phyloP scores from a whole-genome alignment of 2,329 filamentous ascomycete genomes.

The Fusarium caatingaense region DNA sequence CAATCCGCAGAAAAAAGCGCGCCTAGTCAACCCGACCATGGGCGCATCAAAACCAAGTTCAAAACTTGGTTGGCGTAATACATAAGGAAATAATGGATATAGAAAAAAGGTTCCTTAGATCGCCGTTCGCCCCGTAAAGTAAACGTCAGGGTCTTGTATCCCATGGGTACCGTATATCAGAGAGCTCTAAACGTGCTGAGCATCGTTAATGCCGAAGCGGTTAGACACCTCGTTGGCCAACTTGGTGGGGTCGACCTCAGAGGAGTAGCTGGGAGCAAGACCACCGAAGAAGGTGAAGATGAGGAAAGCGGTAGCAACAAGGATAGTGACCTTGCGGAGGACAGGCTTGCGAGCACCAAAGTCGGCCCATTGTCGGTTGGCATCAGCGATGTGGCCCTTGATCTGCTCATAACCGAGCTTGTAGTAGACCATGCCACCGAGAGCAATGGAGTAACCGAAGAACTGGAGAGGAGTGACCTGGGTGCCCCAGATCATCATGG shows the following conservation, averaged over 20 bases:
- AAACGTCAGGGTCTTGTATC: conserved; percentile 41
- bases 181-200: conserved; percentile 34
- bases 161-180: conserved; percentile 27
- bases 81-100: conserved; percentile 40
- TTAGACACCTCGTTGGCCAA: conserved; percentile 61
- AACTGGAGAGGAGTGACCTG: conserved; percentile 80
- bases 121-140: conserved; percentile 48
- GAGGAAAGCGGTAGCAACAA: conserved; percentile 70
- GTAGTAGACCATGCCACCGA: conserved; percentile 82
- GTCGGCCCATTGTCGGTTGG: conserved; percentile 83
- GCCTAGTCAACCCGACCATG: conserved; percentile 43
- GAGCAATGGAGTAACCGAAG: conserved; percentile 85
- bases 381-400: conserved; percentile 80
- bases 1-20: conserved; percentile 46
- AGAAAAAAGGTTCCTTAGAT: conserved; percentile 47
- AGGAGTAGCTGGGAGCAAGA: conserved; percentile 70
- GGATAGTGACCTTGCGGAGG: conserved; percentile 80
- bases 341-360: conserved; percentile 82
- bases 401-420: conserved; percentile 87
- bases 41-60: conserved; percentile 42
- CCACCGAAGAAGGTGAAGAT: conserved; percentile 78
- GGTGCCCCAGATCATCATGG: conserved; percentile 84
- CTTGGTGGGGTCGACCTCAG: conserved; percentile 64
- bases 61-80: conserved; percentile 36
- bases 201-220: conserved; percentile 58